Base-by-base conservation (phyloP, 2,329 filamentous ascomycete species). In the Mycocentrospora acerina region DNA sequence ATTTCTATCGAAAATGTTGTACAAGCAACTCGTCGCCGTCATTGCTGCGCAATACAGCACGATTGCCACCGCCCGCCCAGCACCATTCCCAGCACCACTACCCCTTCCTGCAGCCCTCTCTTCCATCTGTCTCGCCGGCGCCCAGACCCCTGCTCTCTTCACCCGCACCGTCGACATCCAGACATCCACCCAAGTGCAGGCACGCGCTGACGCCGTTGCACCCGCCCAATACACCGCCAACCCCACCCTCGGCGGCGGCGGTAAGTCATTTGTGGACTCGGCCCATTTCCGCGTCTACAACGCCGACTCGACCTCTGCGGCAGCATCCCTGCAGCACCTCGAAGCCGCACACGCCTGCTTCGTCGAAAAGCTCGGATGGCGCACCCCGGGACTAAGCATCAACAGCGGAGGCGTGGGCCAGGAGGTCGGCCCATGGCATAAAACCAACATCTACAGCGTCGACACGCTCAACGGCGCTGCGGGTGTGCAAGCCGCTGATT, bases 401-500 rank as follows among this genome's bases (percentile, higher is more conserved):
- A 55, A 57, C 27, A 33, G 24, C 4, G 32, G 29, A n/a, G 31
- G 37, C 18, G 25, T 43, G 12, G 46, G 40, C 15, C 57, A 53
- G 8, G 63, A 71, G 18, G 51, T 59, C 29, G 71, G 71, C 0
- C 67, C 72, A 0, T 72, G 55, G 44, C 67, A 66, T 46, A 77
- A 76, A 55, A 64, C 70, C 27, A 76, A 76, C 41, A 39, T 75
- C 29, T 77, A 75, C 29, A 53, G 49, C 17, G 39, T 43, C 15
- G 6, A 46, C 42, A 1, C 42, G 0, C 44, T 76, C 3, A 50
- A 60, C 0, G 61, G 57, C 11, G 71, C 72, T 1, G 71, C 72
- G 3, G 72, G 71, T 16, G 66, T 71, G 12, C 74, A 72, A 53
- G 62, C 68, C 27, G 66, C 67, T 1, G 72, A 76, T 29, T 37